These are phyloP conservation scores for Capniomyces stellatus DNA, from an alignment of 371 early-diverging fungal species.

Conservation along the genomic window DNA sequence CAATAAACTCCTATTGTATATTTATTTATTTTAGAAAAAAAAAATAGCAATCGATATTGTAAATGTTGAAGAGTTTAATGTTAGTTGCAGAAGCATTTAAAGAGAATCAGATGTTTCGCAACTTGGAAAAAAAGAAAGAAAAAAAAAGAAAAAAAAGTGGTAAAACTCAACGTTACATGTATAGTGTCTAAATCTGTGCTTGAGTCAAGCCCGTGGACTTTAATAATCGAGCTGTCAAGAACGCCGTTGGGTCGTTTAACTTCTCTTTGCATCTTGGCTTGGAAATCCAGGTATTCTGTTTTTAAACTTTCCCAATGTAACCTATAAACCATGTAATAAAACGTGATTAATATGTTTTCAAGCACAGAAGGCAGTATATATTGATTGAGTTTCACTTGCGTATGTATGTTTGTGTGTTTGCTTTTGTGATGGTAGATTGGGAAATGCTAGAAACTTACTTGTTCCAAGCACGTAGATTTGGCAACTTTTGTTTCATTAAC, in stretches of 20 bases:
- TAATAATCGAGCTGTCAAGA: not conserved
- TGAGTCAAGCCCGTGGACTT: conserved; percentile 1
- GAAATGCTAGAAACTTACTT: not conserved
- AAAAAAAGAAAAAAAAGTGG: no score
- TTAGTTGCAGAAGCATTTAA: no score
- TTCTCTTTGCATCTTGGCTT: not conserved
- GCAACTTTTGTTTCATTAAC: not conserved
- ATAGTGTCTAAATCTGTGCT: not conserved
- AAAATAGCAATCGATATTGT: no score
- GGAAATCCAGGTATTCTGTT: conserved; percentile 2
- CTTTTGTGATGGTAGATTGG: not conserved
- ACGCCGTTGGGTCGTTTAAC: not conserved
- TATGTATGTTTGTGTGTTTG: no score
- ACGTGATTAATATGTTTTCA: not conserved
- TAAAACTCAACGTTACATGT: no score
- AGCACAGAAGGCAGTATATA: not conserved
- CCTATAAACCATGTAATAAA: not conserved
- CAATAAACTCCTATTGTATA: not conserved
- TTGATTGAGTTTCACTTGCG: no score
- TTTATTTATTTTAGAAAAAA: no score
- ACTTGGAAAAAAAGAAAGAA: no score
- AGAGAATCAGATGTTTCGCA: no score
- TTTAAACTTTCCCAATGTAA: not conserved
- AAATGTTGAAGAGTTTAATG: no score
- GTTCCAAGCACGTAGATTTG: not conserved